Evolutionary conservation across 805 yeast species (phyloP), one percentile per base, ranked within the genome.

Genomic region (Teunomyces lycoperdinae): DNA sequence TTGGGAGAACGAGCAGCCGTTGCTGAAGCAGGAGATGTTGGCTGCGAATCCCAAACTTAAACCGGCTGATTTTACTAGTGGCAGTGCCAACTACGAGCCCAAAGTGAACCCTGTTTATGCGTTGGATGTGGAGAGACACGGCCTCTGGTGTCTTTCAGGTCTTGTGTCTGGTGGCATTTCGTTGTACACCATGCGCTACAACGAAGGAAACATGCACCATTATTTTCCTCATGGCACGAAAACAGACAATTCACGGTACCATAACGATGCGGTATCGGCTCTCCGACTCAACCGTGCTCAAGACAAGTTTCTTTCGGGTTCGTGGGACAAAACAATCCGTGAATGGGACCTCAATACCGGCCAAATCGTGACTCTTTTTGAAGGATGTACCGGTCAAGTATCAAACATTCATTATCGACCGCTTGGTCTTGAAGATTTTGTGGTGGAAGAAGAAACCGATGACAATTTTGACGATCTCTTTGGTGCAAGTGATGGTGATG

Each of bases 1-100:
- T 69, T 94, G 97, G 97, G 98, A 92, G 61, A 94, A 94, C 65
- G 98, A 94, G 68, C 88, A 90, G 58, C 97, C 98, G 0, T 71
- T 81, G 48, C 67, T 74, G 29, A 71, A 71, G 51, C 60, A 75
- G 49, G 73, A 73, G 50, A 60, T 57, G 41, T 61, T 52, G 64
- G 77, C 71, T 26, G 38, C 55, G 17, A 70, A 72, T 53, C 72
- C 76, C 5, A 72, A 71, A 48, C 48, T 72, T 38, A 69, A 69
- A 43, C 58, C 52, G 5, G 58, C 63, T 43, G 74, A 71, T 51
- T 71, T 71, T 45, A 47, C 56, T 16, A 51, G 67, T 4, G 78
- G 76, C 7, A 54, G 70, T 6, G 72, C 64, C 4, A 63, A 67
- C 30, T 78, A 74, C 58, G 83, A 79, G 49, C 90, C 91, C 4